Percentiles rank a stretch among this genome's conserved stretches.
phyloP scores from a whole-genome alignment of 2,329 filamentous ascomycete genomes.

The Fusarium denticulatum region DNA sequence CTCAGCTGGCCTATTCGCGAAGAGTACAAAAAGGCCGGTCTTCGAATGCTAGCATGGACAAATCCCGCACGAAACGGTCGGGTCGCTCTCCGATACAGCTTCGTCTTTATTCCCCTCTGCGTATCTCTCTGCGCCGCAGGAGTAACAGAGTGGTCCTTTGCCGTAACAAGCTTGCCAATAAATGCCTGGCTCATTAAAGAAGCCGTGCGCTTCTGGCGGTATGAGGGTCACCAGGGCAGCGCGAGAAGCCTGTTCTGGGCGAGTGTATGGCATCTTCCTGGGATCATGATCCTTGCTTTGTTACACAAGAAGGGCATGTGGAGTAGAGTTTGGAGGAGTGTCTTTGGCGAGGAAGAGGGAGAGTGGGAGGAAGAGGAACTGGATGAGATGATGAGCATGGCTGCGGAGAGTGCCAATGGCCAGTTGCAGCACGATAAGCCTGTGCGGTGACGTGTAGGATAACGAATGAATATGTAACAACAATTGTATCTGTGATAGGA shows the following conservation, averaged over 20 bases:
- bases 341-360: constrained; percentile 69
- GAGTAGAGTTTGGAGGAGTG: constrained; percentile 79
- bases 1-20: constrained; percentile 88
- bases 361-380: constrained; percentile 67
- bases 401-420: constrained; percentile 40
- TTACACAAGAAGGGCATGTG: constrained; percentile 94
- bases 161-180: constrained; percentile 80
- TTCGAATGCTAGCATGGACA: constrained; percentile 83
- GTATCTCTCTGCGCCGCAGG: constrained; percentile 79
- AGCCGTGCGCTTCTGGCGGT: constrained; percentile 82
- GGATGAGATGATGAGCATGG: constrained; percentile 53
- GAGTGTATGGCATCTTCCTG: constrained; percentile 94
- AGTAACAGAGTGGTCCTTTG: constrained; percentile 87
- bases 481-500: constrained; percentile 37
- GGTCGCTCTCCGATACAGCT: constrained; percentile 86
- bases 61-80: constrained; percentile 87
- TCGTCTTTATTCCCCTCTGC: constrained; percentile 89
- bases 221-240: constrained; percentile 80
- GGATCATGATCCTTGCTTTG: constrained; percentile 88
- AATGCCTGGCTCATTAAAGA: constrained; percentile 88
- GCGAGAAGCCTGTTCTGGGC: constrained; percentile 94
- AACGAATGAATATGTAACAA: constrained; percentile 37
- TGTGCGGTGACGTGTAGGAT: constrained; percentile 28
- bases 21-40: constrained; percentile 80
- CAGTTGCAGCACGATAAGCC: constrained; percentile 24